A percentile compares a stretch with the other conserved stretches of the same genome.
phyloP scores from a whole-genome alignment of 768 basidiomycete genomes.

The Crassisporium funariophilum region DNA sequence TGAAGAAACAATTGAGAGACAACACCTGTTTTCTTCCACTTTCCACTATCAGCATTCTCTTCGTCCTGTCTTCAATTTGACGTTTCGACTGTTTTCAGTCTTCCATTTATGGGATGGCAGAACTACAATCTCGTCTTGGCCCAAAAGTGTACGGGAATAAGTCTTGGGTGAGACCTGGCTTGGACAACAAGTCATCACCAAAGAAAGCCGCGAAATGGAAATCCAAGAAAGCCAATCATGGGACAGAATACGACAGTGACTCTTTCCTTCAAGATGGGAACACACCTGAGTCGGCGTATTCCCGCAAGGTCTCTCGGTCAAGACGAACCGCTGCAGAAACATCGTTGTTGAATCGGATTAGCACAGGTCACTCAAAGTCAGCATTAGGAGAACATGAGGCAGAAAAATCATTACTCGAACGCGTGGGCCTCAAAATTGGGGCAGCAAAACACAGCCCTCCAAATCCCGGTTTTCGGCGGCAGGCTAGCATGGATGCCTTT shows the following conservation, averaged over 20 bases:
- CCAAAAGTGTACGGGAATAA: conserved; percentile 17
- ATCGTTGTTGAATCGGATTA: conserved; percentile 9
- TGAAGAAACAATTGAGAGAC: too few relatives aligned
- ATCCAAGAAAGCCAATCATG: neutral
- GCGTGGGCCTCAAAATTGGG: too few relatives aligned
- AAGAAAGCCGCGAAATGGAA: neutral
- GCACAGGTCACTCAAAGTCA: neutral
- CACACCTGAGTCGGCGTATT: neutral
- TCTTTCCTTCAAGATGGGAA: conserved; percentile 4
- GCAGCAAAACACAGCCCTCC: too few relatives aligned
- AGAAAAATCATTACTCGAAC: conserved; percentile 7
- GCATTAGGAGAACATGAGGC: too few relatives aligned
- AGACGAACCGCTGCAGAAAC: neutral
- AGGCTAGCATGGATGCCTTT: neutral
- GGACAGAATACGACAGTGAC: conserved; percentile 10
- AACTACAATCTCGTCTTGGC: conserved; percentile 21
- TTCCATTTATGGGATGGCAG: conserved; percentile 16
- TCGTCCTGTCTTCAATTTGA: conserved; percentile 1
- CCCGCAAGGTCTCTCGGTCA: neutral
- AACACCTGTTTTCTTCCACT: conserved; percentile 9
- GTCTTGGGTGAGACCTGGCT: conserved; percentile 22
- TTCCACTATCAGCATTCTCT: too few relatives aligned
- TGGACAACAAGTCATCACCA: conserved; percentile 1
- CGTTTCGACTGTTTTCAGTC: neutral
- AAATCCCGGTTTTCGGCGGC: too few relatives aligned